Conservation (phyloP, 176 grass and related monocot species). For the Tillandsia leiboldiana region DNA sequence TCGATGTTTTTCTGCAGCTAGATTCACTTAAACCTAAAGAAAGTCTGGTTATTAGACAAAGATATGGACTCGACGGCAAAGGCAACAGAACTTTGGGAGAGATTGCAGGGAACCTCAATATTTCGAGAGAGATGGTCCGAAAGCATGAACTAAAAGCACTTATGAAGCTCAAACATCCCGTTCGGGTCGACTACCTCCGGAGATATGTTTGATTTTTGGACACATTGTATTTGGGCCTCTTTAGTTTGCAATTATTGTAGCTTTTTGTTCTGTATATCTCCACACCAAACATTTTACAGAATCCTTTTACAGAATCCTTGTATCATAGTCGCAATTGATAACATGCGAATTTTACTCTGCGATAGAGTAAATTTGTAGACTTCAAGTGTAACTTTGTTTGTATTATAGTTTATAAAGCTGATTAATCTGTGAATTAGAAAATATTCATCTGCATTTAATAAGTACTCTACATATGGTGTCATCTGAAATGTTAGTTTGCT, state of each 20-base stretch:
- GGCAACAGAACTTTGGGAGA: constrained; percentile 61
- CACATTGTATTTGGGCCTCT: background rate
- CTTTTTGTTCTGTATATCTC: background rate
- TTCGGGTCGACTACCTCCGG: constrained; percentile 68
- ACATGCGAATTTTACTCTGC: background rate
- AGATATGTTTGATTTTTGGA: constrained; percentile 51
- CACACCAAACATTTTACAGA: background rate
- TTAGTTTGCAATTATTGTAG: background rate
- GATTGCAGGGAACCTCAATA: constrained; percentile 76
- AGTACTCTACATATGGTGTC: too few relatives aligned
- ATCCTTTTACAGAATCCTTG: background rate
- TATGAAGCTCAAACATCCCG: constrained; percentile 92
- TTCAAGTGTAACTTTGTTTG: constrained; percentile 16
- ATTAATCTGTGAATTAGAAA: background rate
- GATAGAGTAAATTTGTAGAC: constrained; percentile 1
- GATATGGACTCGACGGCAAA: constrained; percentile 72
- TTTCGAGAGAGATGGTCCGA: constrained; percentile 82
- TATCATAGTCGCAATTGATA: constrained; percentile 16
- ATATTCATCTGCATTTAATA: too few relatives aligned
- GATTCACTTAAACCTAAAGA: constrained; percentile 96
- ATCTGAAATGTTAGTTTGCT: too few relatives aligned
- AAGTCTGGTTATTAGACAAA: constrained; percentile 80
- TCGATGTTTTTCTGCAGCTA: constrained; percentile 25
- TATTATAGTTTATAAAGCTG: background rate
- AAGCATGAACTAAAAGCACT: constrained; percentile 92